A percentile compares a stretch with the other conserved stretches of the same genome.
phyloP scores from a whole-genome alignment of 2,329 filamentous ascomycete species.

The Fusarium tuaranense region DNA sequence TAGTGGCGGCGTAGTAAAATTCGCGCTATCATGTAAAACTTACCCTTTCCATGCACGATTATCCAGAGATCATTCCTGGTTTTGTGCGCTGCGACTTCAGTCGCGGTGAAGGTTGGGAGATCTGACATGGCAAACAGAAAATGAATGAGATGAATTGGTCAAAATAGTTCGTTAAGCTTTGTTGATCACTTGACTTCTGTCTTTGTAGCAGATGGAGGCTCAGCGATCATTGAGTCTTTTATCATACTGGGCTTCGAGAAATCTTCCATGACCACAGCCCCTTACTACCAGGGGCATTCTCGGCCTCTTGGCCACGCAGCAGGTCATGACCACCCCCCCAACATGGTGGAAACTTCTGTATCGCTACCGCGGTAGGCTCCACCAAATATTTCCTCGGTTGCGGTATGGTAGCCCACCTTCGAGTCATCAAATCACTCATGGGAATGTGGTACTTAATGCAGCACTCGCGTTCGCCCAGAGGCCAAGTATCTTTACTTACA shows the following conservation, averaged over 20 bases:
- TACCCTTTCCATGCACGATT: constrained; percentile 66
- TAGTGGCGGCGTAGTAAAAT: neutral
- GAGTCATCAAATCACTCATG: neutral
- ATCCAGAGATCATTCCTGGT: constrained; percentile 63
- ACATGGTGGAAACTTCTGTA: neutral
- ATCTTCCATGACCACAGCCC: neutral
- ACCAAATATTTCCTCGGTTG: neutral
- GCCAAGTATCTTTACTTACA: neutral
- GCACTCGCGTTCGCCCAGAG: neutral
- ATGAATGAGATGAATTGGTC: neutral
- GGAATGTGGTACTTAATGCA: neutral
- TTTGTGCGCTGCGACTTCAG: constrained; percentile 63
- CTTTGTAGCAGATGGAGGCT: neutral
- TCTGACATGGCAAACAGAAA: constrained; percentile 16
- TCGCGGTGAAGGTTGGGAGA: constrained; percentile 41
- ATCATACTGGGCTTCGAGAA: neutral
- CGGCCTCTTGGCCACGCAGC: neutral
- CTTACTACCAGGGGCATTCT: neutral
- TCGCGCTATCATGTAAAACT: constrained; percentile 39
- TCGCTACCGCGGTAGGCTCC: neutral
- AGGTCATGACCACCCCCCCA: neutral
- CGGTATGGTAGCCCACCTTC: neutral
- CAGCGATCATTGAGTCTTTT: neutral
- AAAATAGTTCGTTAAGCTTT: neutral
- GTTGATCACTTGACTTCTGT: neutral